Evolutionary conservation across 345 rosid genomes (phyloP), one percentile per base, ranked within the genome.

Genomic region (Eucalyptus regnans): DNA sequence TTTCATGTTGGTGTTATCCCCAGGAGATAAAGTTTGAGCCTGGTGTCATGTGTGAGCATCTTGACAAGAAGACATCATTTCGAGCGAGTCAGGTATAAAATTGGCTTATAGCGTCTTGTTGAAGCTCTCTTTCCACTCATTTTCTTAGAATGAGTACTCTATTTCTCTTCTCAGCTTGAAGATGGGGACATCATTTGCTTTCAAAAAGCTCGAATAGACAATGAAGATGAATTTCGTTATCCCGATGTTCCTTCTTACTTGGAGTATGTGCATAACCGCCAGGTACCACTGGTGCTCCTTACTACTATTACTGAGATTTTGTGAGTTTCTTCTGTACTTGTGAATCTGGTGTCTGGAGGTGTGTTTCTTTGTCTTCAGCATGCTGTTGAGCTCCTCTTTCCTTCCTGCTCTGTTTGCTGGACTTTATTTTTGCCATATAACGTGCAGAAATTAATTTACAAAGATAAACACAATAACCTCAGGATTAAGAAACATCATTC

Each of bases 11-110:
- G 46, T 58, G 64, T 52, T 52, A 31, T 86, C n/a, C n/a, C 48
- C 94, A 98, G 99, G 99, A 98, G 93, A 97, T 98, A 90, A 98
- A 97, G 92, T 98, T 96, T 92, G 98, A 93, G 90, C 99, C 99
- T 44, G 79, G 92, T 90, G 99, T 98, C 80, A 97, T 97, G 99
- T 97, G 99, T 88, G 99, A 98, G 88, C 96, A 90, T 87, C 94
- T 97, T 91, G 97, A 97, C 80, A 97, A 93, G 94, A 95, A 93
- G 89, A 52, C 89, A 81, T 90, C 99, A 84, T 97, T 98, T 93
- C 92, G 92, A 85, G 88, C 50, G 86, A 94, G 98, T 92, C 99
- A 97, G 96, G 99, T 97, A 91, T 85, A 60, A 60, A 86, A 51
- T 88, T 46, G 44, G 80, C 79, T 46, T 89, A 14, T 86, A 87